These are phyloP conservation scores for Theobroma cacao DNA, from an alignment of 345 rosid genomes.

Conservation along the genomic window DNA sequence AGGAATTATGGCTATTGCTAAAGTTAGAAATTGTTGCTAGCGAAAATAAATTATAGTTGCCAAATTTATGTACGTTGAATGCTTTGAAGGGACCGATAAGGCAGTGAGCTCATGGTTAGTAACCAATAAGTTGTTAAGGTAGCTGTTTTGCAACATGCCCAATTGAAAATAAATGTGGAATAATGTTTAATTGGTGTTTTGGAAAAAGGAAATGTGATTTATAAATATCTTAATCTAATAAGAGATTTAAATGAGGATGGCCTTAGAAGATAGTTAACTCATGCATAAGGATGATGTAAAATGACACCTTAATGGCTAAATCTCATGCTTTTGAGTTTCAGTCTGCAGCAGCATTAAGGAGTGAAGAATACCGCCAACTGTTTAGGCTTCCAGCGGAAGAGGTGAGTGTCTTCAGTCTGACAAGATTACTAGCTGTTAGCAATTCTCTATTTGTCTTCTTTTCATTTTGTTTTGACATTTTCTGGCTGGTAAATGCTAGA, in stretches of 20 bases:
- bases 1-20: not conserved
- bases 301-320: too few species aligned
- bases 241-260: not conserved
- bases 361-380: conserved; percentile 83
- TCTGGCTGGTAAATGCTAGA: not conserved
- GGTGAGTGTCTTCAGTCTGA: conserved; percentile 38
- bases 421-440: not conserved
- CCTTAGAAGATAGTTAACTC: not conserved
- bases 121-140: not conserved
- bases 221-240: not conserved
- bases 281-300: not conserved
- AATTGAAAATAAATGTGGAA: not conserved
- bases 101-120: not conserved
- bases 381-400: conserved; percentile 84
- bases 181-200: not conserved
- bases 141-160: not conserved
- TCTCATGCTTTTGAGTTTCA: conserved; percentile 25
- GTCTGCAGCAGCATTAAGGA: conserved; percentile 50
- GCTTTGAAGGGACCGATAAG: not conserved
- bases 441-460: not conserved
- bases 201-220: not conserved
- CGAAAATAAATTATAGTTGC: not conserved
- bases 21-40: not conserved
- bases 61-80: not conserved
- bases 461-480: not conserved